phyloP scores from a whole-genome alignment of 257 asterid species.

The Prunella vulgaris region DNA sequence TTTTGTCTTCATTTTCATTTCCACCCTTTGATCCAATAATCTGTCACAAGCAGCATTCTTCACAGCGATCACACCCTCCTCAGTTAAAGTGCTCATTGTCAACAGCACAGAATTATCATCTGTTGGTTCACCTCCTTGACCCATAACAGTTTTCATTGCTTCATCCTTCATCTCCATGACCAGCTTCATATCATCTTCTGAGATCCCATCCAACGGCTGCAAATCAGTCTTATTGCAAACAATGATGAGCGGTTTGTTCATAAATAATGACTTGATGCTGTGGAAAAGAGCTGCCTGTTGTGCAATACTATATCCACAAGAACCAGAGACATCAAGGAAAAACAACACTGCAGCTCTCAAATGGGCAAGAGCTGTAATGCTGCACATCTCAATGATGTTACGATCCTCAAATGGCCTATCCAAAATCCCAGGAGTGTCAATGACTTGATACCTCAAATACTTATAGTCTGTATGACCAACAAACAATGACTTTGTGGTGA shows the following conservation, averaged over 20 bases:
- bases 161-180: conserved; percentile 88
- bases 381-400: conserved; percentile 97
- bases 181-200: conserved; percentile 78
- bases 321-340: conserved; percentile 91
- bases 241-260: conserved; percentile 83
- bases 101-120: conserved; percentile 62
- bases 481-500: conserved; percentile 90
- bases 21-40: conserved; percentile 85
- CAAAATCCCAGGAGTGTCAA: conserved; percentile 94
- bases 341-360: conserved; percentile 90
- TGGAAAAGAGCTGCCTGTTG: conserved; percentile 96
- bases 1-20: conserved; percentile 84
- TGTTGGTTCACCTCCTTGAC: conserved; percentile 81
- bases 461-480: conserved; percentile 95
- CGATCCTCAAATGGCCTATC: conserved; percentile 98
- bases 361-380: conserved; percentile 95
- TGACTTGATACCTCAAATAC: conserved; percentile 87
- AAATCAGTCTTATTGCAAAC: conserved; percentile 94
- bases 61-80: conserved; percentile 86
- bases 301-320: conserved; percentile 88
- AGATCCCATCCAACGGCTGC: conserved; percentile 74
- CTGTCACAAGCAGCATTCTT: conserved; percentile 96
- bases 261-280: conserved; percentile 86
- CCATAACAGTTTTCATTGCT: conserved; percentile 84
- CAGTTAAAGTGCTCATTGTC: conserved; percentile 90